Evolutionary conservation across 1,284 basidiomycete genomes (phyloP), one percentile per base, ranked within the genome.

Genomic region (Afroboletus lepidellus): DNA sequence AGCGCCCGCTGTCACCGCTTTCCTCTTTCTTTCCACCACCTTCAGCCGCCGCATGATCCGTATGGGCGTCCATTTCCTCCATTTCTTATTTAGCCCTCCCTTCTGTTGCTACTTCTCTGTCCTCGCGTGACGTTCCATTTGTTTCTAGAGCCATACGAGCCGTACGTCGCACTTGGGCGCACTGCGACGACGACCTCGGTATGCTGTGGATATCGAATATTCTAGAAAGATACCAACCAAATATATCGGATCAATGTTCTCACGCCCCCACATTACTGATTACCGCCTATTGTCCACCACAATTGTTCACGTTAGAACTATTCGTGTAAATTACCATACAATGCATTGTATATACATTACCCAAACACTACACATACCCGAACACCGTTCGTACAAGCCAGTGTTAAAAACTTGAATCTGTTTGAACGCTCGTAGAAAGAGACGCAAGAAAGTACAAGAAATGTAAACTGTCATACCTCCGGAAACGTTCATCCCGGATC

Each of bases 1-100:
- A 47, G 11, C 51, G 54, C 46, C 27, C 20, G 18, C 32, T 50
- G 30, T 27, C 32, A 33, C 15, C 20, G 36, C 62, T 61, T 51
- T 69, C 53, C 41, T 53, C 56, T 53, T 50, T 66, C 43, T 60
- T 52, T 50, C 64, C 64, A 69, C 58, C 62, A 68, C 44, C 50
- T 48, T 32, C 0, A 23, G 21, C 15, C 23, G 25, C 23, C 12
- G 0, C 6, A 48, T 56, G 64, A 59, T 60, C 52, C 52, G 66
- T 48, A 5, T 20, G 13, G 24, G 23, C 20, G 34, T 34, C n/a
- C n/a, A n/a, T n/a, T n/a, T n/a, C 15, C 9, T 47, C n/a, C 43
- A 12, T 49, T 12, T 12, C 21, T 23, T 41, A 15, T 16, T 15
- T 38, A 2, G 5, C 4, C 2, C 32, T 36, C n/a, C 12, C 20